Evolutionary conservation across 352 stramenopile species (phyloP), one percentile per base, ranked within the genome.

Genomic region (Globisporangium nodosum): DNA sequence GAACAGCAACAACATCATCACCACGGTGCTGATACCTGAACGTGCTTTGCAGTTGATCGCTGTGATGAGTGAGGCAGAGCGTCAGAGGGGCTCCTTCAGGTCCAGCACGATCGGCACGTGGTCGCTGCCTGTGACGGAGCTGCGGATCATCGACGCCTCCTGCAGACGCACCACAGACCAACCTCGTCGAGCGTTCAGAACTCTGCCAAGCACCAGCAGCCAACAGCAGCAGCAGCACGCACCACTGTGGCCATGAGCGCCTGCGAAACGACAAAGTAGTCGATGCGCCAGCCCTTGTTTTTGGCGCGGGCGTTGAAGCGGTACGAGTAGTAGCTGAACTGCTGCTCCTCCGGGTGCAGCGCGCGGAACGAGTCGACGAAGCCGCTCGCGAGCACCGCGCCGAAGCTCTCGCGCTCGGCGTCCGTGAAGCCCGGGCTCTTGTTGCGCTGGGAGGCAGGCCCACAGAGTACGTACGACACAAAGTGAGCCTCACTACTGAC

Each of bases 281-380:
- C 85, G 20, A 94, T 58, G 7, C 85, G 81, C 85, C 85, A 94
- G n/a, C 85, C 85, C 52, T 92, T 94, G 69, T 92, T 92, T 68
- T 91, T 88, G 5, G 69, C 70, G 24, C 82, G 78, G 49, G 76
- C 80, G 42, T 85, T 89, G 60, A 92, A 74, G 16, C 85, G 82
- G 65, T 94, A 94, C 45, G 75, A 85, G 63, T 83, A 94, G 64
- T 91, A 94, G 40, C 82, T 86, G 66, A 83, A 92, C 65, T 85
- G 66, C 21, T 87, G 67, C 53, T 63, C 71, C 11, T 90, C 72
- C 1, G 81, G 82, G 52, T 92, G 60, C 49, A 88, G 70, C 40
- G 78, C 63, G 39, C 85, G 78, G 50, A 86, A 94, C 18, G 79
- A 78, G 58, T 94, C 85, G 24, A 92, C 77, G 58, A 90, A 92